Percentiles rank a stretch among this genome's conserved stretches.
These are phyloP conservation scores for Besnoitia besnoiti DNA, from an alignment of 169 alveolate genomes.

Conservation along the genomic window DNA sequence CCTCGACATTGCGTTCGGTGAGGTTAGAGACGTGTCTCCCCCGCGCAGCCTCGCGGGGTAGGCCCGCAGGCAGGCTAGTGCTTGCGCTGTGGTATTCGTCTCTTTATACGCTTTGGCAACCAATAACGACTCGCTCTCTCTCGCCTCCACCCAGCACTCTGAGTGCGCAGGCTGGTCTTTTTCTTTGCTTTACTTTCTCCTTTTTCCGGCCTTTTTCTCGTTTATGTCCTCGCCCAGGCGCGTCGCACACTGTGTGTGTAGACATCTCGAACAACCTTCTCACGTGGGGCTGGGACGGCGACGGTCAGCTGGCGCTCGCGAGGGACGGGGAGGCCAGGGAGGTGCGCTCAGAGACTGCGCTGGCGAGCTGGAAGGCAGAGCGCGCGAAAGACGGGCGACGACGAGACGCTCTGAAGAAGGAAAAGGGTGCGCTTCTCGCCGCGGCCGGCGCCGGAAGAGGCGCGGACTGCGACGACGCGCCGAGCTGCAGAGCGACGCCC, in stretches of 20 bases:
- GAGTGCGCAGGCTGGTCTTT: too few species aligned
- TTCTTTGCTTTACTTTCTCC: not conserved
- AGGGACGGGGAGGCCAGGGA: not conserved
- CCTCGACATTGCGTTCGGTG: slow-evolving; percentile 28
- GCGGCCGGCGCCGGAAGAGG: not conserved
- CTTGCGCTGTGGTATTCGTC: too few species aligned
- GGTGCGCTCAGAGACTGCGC: not conserved
- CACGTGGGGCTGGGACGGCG: not conserved
- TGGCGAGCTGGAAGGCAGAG: not conserved
- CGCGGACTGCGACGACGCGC: too few species aligned
- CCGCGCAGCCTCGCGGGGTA: too few species aligned
- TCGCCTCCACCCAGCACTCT: too few species aligned
- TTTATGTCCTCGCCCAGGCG: too few species aligned
- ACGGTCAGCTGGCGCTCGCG: slow-evolving; percentile 15
- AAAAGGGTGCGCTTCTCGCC: not conserved
- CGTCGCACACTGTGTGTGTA: not conserved
- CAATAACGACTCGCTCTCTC: too few species aligned
- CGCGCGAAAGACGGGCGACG: not conserved
- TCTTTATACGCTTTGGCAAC: too few species aligned
- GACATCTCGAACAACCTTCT: slow-evolving; percentile 24
- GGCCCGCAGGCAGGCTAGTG: too few species aligned
- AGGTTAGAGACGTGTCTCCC: too few species aligned
- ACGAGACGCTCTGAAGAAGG: not conserved
- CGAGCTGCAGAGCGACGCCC: not conserved
- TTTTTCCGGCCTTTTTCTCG: not conserved